These are phyloP conservation scores for Delonix regia DNA, from an alignment of 306 rosid genomes.

Conservation along the genomic window DNA sequence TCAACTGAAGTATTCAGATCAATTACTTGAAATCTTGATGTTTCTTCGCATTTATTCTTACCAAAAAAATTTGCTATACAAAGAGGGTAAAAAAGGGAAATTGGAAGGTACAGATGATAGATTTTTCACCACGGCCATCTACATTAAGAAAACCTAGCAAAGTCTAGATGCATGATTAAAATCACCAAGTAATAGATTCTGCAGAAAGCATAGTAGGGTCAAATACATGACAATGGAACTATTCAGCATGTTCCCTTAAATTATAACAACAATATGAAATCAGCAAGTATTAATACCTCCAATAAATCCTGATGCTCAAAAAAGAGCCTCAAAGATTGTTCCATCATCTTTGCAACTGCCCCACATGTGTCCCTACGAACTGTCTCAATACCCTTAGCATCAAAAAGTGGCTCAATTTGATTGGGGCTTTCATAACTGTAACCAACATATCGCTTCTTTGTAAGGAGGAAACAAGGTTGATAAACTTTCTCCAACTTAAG, in stretches of 20 bases:
- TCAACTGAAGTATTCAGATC: constrained; percentile 32
- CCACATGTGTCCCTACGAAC: constrained; percentile 93
- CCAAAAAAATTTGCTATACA: neutral
- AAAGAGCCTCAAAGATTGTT: constrained; percentile 80
- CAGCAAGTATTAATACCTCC: constrained; percentile 59
- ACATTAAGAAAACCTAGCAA: neutral
- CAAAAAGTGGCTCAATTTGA: constrained; percentile 76
- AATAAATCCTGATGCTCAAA: constrained; percentile 71
- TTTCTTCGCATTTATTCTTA: constrained; percentile 22
- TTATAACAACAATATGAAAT: neutral
- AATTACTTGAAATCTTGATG: constrained; percentile 4
- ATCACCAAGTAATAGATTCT: constrained; percentile 1
- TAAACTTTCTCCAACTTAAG: constrained; percentile 96
- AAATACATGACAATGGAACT: constrained; percentile 7
- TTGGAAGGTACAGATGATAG: constrained; percentile 5
- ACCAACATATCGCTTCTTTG: constrained; percentile 97
- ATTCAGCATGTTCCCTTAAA: constrained; percentile 12
- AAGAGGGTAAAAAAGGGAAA: neutral
- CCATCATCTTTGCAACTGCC: constrained; percentile 91
- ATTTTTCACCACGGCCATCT: neutral
- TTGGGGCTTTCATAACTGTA: constrained; percentile 87
- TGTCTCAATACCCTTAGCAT: constrained; percentile 97
- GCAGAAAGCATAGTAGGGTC: constrained; percentile 1
- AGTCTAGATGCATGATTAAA: constrained; percentile 8
- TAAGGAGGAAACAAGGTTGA: constrained; percentile 85